Base-by-base conservation (phyloP, 352 stramenopile species). In the Phytophthora citricola region DNA sequence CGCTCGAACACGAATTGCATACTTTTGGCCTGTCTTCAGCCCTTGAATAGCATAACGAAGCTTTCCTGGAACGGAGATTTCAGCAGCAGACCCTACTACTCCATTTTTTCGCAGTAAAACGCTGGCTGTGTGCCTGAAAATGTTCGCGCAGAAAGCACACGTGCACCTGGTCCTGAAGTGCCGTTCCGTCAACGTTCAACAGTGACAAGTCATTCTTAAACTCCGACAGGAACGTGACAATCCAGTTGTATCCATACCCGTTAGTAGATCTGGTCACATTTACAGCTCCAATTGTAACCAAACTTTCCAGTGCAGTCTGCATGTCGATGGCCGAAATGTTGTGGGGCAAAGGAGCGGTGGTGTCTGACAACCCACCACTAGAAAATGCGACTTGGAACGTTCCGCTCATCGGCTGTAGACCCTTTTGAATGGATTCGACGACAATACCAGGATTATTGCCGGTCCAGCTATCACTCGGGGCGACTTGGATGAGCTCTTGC, bases 211-310 rank as follows among this genome's bases (percentile, higher is more conserved):
- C 81, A 46, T 76, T 76, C 27, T 83, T 91, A 20, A 96, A 66
- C 17, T 97, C 90, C n/a, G 76, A 91, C 10, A 97, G 15, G 71
- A 99, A 99, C 9, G 88, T 98, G 27, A 99, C 82, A 43, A 97
- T 66, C 90, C 96, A 99, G 57, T 98, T 98, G 75, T 92, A 97
- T 0, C 97, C 97, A 71, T 97, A 98, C 24, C 96, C 97, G 63
- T 99, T 99, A 1, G 46, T 4, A 9, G 81, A 89, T 7, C 91
- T 75, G 2, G 76, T 85, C 5, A 99, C 95, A 34, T 86, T 76
- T 1, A 99, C 95, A 41, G 91, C 74, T 9, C 91, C 84, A 57
- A 99, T 80, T 0, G 91, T 96, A 41, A 90, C 68, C 3, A 99
- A 77, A n/a, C 66, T 79, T 73, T 99, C 92, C 5, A 99, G 60